A percentile compares a stretch with the other conserved stretches of the same genome.
phyloP scores from a whole-genome alignment of 2,329 filamentous ascomycete species.

The Fusarium coicis region DNA sequence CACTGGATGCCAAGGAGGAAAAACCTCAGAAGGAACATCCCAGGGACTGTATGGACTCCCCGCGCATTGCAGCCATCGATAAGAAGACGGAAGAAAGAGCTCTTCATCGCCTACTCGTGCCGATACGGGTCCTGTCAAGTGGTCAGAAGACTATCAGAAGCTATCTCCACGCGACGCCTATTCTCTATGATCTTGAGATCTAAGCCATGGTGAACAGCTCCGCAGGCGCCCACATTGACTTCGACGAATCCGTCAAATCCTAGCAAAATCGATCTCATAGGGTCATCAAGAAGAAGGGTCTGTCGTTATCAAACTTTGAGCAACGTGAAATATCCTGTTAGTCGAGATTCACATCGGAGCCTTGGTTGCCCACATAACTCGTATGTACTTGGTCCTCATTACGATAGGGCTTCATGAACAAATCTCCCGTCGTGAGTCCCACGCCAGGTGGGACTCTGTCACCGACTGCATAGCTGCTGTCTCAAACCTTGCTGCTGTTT shows the following conservation, averaged over 20 bases:
- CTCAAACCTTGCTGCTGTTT: neutral
- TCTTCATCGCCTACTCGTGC: neutral
- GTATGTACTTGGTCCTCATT: no score
- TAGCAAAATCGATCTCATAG: neutral
- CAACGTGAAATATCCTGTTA: neutral
- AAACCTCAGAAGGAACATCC: neutral
- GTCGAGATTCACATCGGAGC: neutral
- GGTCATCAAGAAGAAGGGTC: no score
- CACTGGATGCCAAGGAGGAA: neutral
- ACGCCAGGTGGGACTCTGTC: rapidly evolving
- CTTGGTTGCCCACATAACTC: no score
- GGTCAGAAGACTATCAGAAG: neutral
- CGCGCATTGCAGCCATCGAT: rapidly evolving
- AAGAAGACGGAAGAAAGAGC: neutral
- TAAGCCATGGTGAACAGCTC: neutral
- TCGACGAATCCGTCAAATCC: neutral
- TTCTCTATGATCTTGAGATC: neutral
- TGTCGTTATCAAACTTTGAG: neutral
- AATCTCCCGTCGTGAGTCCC: rapidly evolving
- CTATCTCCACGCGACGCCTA: neutral
- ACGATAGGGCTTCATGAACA: no score
- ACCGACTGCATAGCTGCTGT: rapidly evolving
- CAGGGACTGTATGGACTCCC: neutral
- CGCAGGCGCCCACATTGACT: neutral
- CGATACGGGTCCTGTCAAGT: no score